Evolutionary conservation across 805 yeast species (phyloP).

Genomic region (Monosporozyma aquatica): DNA sequence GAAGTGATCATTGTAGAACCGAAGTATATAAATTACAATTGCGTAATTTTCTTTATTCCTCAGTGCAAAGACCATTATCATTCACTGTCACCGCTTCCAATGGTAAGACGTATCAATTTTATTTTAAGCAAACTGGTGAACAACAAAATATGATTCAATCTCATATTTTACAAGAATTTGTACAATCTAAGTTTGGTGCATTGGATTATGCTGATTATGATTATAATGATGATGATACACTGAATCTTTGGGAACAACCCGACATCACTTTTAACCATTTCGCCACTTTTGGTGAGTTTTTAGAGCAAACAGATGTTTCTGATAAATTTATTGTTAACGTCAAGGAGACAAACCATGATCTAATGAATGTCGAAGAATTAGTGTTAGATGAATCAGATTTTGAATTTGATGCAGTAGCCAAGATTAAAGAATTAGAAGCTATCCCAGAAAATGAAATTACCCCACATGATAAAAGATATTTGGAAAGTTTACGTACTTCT

Average conservation of each 20-base stretch:
- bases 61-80: conserved; percentile 18
- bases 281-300: conserved; percentile 12
- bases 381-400: conserved; percentile 18
- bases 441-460: conserved; percentile 10
- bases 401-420: conserved; percentile 20
- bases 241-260: not conserved
- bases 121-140: conserved; percentile 2
- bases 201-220: not conserved
- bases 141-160: conserved; percentile 19
- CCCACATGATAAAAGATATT: conserved; percentile 25
- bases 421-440: conserved; percentile 21
- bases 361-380: conserved; percentile 11
- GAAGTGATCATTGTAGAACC: conserved; percentile 19
- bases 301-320: conserved; percentile 8
- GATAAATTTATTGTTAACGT: conserved; percentile 9
- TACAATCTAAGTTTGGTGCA: conserved; percentile 3
- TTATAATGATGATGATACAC: too few relatives aligned
- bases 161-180: conserved; percentile 11
- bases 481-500: conserved; percentile 30
- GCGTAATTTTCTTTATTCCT: conserved; percentile 16
- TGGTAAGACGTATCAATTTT: conserved; percentile 15
- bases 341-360: conserved; percentile 7
- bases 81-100: conserved; percentile 19
- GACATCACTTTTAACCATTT: conserved; percentile 17
- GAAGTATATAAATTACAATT: conserved; percentile 29